These are phyloP conservation scores for Trichomonascaceae sp. DNA, from an alignment of 1,139 yeast species.

Conservation along the genomic window DNA sequence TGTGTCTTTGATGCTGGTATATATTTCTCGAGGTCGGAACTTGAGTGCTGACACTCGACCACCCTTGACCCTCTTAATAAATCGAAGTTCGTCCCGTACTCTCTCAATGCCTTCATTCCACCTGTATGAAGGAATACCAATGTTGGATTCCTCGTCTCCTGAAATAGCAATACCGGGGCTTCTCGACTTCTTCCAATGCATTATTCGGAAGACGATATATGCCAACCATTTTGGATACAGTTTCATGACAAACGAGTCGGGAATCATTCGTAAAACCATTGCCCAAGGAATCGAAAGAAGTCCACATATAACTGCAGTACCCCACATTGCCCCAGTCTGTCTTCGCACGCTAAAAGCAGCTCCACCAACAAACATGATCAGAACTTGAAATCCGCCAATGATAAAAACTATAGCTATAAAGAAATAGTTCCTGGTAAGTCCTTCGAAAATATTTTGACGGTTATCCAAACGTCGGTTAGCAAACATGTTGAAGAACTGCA, in stretches of 20 bases:
- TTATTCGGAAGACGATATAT: constrained; percentile 39
- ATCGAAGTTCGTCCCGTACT: constrained; percentile 34
- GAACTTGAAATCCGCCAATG: constrained; percentile 76
- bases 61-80: constrained; percentile 36
- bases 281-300: constrained; percentile 79
- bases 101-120: constrained; percentile 40
- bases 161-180: constrained; percentile 16
- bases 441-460: constrained; percentile 77
- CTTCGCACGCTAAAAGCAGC: constrained; percentile 80
- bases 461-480: constrained; percentile 91
- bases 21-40: constrained; percentile 28
- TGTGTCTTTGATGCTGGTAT: constrained; percentile 25
- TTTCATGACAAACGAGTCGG: constrained; percentile 68
- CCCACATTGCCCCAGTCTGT: constrained; percentile 87
- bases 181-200: constrained; percentile 20
- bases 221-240: constrained; percentile 62
- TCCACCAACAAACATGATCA: constrained; percentile 96
- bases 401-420: constrained; percentile 64
- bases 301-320: constrained; percentile 79
- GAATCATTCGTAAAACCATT: constrained; percentile 63
- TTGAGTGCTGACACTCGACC: constrained; percentile 35
- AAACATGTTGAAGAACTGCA: constrained; percentile 89
- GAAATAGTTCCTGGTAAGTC: constrained; percentile 74
- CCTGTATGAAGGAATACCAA: constrained; percentile 21
- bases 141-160: constrained; percentile 16